These are phyloP conservation scores for Saprolegnia diclina DNA, from an alignment of 352 stramenopile species.

Conservation along the genomic window DNA sequence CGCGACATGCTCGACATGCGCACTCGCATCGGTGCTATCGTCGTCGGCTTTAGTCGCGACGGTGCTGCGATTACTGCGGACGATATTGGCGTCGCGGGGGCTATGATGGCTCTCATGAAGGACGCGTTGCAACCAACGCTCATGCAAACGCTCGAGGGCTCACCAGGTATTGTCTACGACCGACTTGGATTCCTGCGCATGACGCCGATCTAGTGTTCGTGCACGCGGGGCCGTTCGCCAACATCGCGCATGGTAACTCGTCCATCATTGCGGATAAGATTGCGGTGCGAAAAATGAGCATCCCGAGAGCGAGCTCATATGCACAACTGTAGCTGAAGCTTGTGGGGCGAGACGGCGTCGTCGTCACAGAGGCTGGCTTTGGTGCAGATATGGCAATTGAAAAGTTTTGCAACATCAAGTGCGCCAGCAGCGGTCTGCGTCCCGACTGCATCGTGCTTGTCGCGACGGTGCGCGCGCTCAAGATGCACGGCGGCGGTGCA, in stretches of 20 bases:
- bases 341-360: conserved; percentile 91
- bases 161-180: conserved; percentile 34
- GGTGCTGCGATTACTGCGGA: conserved; percentile 93
- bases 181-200: neutral
- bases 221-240: conserved; percentile 97
- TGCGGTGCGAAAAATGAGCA: conserved; percentile 47
- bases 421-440: conserved; percentile 89
- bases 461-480: conserved; percentile 96
- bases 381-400: conserved; percentile 96
- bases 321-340: conserved; percentile 61
- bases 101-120: conserved; percentile 97
- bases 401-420: conserved; percentile 99
- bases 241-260: conserved; percentile 97
- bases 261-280: conserved; percentile 97
- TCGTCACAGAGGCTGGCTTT: conserved; percentile 98
- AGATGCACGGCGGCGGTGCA: conserved; percentile 98
- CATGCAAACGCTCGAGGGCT: conserved; percentile 97
- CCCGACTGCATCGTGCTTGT: conserved; percentile 97
- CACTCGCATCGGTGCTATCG: conserved; percentile 90
- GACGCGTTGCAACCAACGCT: conserved; percentile 96
- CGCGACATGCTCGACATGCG: conserved; percentile 92
- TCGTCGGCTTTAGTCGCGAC: conserved; percentile 84
- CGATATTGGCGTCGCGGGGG: conserved; percentile 94
- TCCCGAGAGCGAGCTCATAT: neutral
- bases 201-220: conserved; percentile 81